A percentile compares a stretch with the other conserved stretches of the same genome.
Conservation (phyloP, 2,329 filamentous ascomycete genomes). For the Fusarium sp. region DNA sequence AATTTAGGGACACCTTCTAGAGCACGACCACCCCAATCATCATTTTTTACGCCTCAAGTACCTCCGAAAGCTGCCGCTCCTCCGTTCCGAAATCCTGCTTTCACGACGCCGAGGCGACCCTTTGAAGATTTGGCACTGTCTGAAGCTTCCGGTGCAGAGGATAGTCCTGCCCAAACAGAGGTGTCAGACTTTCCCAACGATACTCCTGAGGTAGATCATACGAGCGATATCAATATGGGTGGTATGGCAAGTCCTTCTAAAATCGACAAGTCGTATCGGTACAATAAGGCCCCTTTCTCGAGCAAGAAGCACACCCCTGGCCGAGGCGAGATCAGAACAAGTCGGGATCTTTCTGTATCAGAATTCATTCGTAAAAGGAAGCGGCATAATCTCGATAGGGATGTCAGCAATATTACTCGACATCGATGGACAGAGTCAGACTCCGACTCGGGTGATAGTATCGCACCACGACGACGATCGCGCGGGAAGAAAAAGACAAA, state of each 20-base stretch:
- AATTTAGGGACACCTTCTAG: constrained; percentile 55
- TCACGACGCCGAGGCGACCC: constrained; percentile 70
- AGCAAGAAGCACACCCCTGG: constrained; percentile 62
- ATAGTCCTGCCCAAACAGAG: constrained; percentile 70
- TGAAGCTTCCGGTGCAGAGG: constrained; percentile 68
- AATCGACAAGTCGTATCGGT: constrained; percentile 59
- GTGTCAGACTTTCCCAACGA: constrained; percentile 64
- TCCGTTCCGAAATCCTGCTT: constrained; percentile 71
- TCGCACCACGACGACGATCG: constrained; percentile 37
- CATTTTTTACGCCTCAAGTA: constrained; percentile 59
- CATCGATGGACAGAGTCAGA: constrained; percentile 60
- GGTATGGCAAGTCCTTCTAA: constrained; percentile 60
- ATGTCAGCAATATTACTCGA: constrained; percentile 63
- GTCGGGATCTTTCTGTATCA: constrained; percentile 51
- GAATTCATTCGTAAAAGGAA: constrained; percentile 66
- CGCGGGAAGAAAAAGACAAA: constrained; percentile 43
- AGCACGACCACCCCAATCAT: constrained; percentile 56
- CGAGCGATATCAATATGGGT: constrained; percentile 56
- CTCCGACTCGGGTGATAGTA: constrained; percentile 59
- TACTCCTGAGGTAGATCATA: constrained; percentile 63
- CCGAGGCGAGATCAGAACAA: constrained; percentile 71
- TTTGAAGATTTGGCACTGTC: constrained; percentile 65
- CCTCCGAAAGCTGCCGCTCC: constrained; percentile 58
- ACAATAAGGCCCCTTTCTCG: constrained; percentile 54
- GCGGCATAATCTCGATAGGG: constrained; percentile 62